Base-by-base conservation (phyloP, 2,329 filamentous ascomycete genomes). In the Trichophaea hybrida region DNA sequence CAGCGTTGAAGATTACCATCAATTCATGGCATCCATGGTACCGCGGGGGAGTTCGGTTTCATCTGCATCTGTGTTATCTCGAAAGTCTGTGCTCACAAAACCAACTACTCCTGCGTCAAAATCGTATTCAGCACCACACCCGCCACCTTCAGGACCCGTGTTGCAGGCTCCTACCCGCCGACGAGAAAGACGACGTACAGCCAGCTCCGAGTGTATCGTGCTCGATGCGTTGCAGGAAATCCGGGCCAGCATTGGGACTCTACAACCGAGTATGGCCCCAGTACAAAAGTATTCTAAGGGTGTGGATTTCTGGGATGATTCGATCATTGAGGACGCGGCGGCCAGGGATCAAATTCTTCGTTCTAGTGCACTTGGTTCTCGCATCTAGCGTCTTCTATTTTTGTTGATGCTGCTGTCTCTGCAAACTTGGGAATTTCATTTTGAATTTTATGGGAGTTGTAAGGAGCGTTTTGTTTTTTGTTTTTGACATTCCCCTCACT, bases 131-230 rank as follows among this genome's bases (percentile, higher is more conserved):
- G 38, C 48, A 13, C 31, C 31, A 1, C 48, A 5, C 4, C 48
- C 31, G 10, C 51, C 10, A 35, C 53, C 37, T 35, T 31, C 37
- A 5, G 53, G 53, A 17, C 13, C 50, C 34, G 10, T 40, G 43
- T 54, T 56, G 13, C 60, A 62, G 44, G 49, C 57, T n/a, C 49
- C 58, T 32, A 52, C 64, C 17, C 37, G 43, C 15, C 60, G 64
- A 46, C 59, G 63, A 43, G 53, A 57, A 55, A 55, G 64, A 24
- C 56, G 62, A 54, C 58, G 64, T 33, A 66, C 64, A 4, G 64
- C 64, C 32, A 65, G 62, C 12, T 66, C 64, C 10, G 64, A 64
- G 52, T 66, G 64, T 15, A 61, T 66, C 49, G 59, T 66, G 12
- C 51, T 64, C 13, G 64, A 65, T 15, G 59, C 64, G 15, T 52